Evolutionary conservation across 257 asterid genomes (phyloP), one percentile per base, ranked within the genome.

Genomic region (Agastache rugosa): DNA sequence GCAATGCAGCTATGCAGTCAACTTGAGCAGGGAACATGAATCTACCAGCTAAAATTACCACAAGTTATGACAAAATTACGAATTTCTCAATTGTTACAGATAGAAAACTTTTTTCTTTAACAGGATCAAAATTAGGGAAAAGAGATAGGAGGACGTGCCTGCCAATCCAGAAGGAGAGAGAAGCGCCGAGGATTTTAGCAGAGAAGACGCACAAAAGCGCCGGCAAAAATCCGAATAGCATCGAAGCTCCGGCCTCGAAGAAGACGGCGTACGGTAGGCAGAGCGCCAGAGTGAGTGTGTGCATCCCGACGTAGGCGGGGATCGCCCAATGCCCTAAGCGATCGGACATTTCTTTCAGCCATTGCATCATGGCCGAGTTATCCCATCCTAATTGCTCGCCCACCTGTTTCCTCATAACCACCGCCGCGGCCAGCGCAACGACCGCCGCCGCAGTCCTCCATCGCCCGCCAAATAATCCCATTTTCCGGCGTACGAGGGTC

Each of bases 141-240:
- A 35, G 62, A 55, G 69, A 62, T 17, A 35, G 20, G 11, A 47
- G 11, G 4, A 71, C 74, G 11, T 64, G 48, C 88, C 98, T 88
- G 88, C 99, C 99, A 78, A 94, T 92, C 88, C 91, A 92, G 89
- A 94, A 92, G 80, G 99, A 94, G 76, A 92, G 91, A 1, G 98
- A 91, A 22, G 98, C 97, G 8, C 93, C 98, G 68, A 94, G 93
- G 65, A 94, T 66, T 88, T 94, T 94, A 11, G 97, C 98, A 19
- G 90, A 84, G 74, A 94, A 94, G 72, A 94, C 98, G 29, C 97
- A 91, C 16, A 87, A 68, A 58, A 91, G 91, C 51, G 97, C 97
- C 14, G 97, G 97, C 62, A 88, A 72, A 67, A 94, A 92, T 39
- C 98, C 97, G 78, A 94, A 94, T 56, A 94, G 87, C 62, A 94